These are phyloP conservation scores for Venturiaceae sp. DNA, from an alignment of 2,329 filamentous ascomycete genomes.

Conservation along the genomic window DNA sequence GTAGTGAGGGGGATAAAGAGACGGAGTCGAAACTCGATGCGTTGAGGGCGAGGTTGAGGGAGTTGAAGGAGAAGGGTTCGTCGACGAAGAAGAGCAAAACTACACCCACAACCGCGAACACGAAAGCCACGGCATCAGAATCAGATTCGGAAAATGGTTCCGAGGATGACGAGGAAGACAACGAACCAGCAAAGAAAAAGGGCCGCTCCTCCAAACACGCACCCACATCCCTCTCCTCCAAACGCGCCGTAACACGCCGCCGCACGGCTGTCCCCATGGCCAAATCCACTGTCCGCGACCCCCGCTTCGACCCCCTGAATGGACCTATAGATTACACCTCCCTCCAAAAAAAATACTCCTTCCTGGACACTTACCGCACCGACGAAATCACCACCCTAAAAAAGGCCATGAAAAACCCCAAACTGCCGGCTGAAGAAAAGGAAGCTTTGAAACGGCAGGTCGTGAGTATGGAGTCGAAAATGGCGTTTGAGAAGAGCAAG, in stretches of 20 bases:
- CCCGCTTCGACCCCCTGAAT: constrained; percentile 68
- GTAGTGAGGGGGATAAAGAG: constrained; percentile 22
- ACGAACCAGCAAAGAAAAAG: constrained; percentile 15
- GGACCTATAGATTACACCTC: constrained; percentile 48
- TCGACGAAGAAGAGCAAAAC: constrained; percentile 15
- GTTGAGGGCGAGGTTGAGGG: constrained; percentile 32
- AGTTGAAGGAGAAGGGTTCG: constrained; percentile 28
- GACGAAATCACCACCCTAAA: constrained; percentile 73
- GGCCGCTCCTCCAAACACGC: constrained; percentile 74
- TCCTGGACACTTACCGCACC: constrained; percentile 77
- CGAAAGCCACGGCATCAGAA: neutral
- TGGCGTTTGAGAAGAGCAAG: constrained; percentile 60
- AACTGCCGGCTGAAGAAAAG: constrained; percentile 51
- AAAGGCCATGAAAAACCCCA: constrained; percentile 48
- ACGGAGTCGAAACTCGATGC: constrained; percentile 37
- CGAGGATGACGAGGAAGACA: constrained; percentile 16
- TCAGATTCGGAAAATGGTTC: neutral
- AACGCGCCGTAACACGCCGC: constrained; percentile 70
- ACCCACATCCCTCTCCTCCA: constrained; percentile 72
- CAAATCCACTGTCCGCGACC: constrained; percentile 61
- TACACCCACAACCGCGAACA: constrained; percentile 4
- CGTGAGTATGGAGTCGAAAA: constrained; percentile 67
- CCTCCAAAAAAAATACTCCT: constrained; percentile 67
- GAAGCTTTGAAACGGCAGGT: constrained; percentile 64
- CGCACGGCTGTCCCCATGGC: constrained; percentile 59